Base-by-base conservation (phyloP, 2,329 filamentous ascomycete genomes). In the Raffaelea deltoideospora region DNA sequence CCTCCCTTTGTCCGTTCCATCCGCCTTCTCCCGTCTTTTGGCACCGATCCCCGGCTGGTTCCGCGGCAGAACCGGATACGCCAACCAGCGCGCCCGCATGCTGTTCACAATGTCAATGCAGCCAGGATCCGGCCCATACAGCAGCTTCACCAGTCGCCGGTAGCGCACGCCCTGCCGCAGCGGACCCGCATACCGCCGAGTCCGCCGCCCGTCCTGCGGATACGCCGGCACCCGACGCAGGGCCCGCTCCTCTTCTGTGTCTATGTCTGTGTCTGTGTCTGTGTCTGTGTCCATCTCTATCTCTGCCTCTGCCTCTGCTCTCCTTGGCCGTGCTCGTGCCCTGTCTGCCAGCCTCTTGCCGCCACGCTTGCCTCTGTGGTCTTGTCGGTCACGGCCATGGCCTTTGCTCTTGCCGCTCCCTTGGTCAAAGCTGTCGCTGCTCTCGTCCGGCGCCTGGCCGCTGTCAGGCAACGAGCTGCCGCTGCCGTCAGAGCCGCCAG, bases 61-160 rank as follows among this genome's bases (percentile, higher is more conserved):
- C 2, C 55, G 53, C 18, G 63, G 63, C 32, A 65, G 45, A 9
- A 63, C 53, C 4, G 56, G 53, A 47, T 53, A 60, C 31, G 50
- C 45, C 20, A 50, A 48, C 60, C 61, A 66, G n/a, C 56, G 58
- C 33, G 55, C 53, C 22, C 63, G 47, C 46, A 64, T 48, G 21
- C 49, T 51, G 47, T 57, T 53, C 20, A 55, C 50, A 32, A 54
- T 50, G 27, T 47, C 51, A 38, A 64, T 47, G 8, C 52, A 48
- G 8, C 52, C 46, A 21, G 49, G 47, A 19, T 55, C 53, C 0
- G 61, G 56, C 1, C 63, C 62, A 43, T 63, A 67, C 54, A 63
- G 58, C 23, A 55, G 49, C 20, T 56, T 52, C 10, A 63, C 47
- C 20, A 59, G 51, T 22, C 55, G 50, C 13, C 50, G 48, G 35